phyloP scores from a whole-genome alignment of 2,329 filamentous ascomycete genomes.

The Fonsecaea erecta region DNA sequence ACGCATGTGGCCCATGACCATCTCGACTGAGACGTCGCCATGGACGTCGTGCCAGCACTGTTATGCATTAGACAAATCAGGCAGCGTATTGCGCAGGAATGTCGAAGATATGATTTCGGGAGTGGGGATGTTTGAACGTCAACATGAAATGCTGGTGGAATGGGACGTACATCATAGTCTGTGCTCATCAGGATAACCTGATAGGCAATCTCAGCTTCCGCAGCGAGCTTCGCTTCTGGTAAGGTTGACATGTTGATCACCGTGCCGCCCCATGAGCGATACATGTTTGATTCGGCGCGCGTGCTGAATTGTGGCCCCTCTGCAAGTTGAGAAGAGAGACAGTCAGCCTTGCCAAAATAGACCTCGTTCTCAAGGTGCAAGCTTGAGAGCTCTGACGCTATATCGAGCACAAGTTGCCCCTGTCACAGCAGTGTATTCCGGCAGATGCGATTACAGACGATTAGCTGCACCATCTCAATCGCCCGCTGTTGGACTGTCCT shows the following conservation, averaged over 20 bases:
- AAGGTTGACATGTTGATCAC: conserved; percentile 99
- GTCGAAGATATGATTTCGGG: not conserved
- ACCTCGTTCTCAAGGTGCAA: not conserved
- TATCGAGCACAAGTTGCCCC: not conserved
- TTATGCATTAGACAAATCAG: not conserved
- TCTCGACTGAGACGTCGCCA: conserved; percentile 88
- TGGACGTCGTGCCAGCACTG: conserved; percentile 83
- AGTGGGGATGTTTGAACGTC: not conserved
- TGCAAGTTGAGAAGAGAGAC: conserved; percentile 13
- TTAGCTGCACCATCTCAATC: not conserved
- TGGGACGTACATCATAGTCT: conserved; percentile 72
- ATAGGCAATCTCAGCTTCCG: conserved; percentile 94
- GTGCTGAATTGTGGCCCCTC: conserved; percentile 99
- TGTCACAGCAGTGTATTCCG: not conserved
- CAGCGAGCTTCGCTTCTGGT: conserved; percentile 93
- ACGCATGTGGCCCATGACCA: conserved; percentile 97
- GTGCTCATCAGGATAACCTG: conserved; percentile 99
- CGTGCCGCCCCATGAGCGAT: conserved; percentile 88
- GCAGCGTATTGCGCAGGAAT: not conserved
- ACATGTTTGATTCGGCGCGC: conserved; percentile 92
- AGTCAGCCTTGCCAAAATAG: not conserved
- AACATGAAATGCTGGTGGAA: not conserved
- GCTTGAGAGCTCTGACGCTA: not conserved
- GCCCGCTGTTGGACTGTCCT: not conserved
- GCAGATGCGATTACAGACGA: not conserved